Base-by-base conservation (phyloP, 257 asterid genomes). In the Nicotiana attenuata region DNA sequence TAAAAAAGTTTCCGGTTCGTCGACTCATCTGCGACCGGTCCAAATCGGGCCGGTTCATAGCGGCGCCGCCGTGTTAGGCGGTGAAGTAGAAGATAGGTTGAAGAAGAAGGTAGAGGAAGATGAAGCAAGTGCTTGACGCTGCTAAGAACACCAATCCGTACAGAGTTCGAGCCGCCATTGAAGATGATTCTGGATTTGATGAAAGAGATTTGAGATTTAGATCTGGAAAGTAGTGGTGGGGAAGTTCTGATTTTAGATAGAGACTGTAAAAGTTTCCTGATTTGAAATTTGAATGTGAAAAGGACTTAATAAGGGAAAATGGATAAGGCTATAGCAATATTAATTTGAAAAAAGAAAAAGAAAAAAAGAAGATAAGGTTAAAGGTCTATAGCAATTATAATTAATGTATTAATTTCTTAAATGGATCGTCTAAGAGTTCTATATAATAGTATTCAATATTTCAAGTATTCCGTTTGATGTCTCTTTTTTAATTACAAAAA, bases 21-120 rank as follows among this genome's bases (percentile, higher is more conserved):
- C 75, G 7, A 59, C n/a, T 26, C 2, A 63, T 35, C 85, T 16
- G 33, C 61, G 47, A 69, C 26, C 28, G 55, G 82, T 73, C 10
- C 45, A 19, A 15, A 14, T 5, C 19, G 56, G 35, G 24, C 17
- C 11, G 63, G 73, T 10, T 19, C 20, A 9, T 26, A 28, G 33
- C 75, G 19, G n/a, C 65, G 59, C 65, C 83, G 85, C 52, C 10
- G 55, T 3, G 41, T 82, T 85, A 88, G 4, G 90, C 77, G 66
- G 89, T 87, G 87, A 90, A 89, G 60, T 88, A 92, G 84, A 92
- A 88, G 26, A 88, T 87, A 3, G 96, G 94, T 84, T 86, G 96
- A 76, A 92, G 92, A 35, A 86, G 16, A 28, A 89, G 83, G 85
- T 89, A 81, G 69, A 89, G 90, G 77, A 87, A 84, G 85, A 90